Evolutionary conservation across 345 rosid genomes (phyloP).

Genomic region (Leavenworthia alabamica): DNA sequence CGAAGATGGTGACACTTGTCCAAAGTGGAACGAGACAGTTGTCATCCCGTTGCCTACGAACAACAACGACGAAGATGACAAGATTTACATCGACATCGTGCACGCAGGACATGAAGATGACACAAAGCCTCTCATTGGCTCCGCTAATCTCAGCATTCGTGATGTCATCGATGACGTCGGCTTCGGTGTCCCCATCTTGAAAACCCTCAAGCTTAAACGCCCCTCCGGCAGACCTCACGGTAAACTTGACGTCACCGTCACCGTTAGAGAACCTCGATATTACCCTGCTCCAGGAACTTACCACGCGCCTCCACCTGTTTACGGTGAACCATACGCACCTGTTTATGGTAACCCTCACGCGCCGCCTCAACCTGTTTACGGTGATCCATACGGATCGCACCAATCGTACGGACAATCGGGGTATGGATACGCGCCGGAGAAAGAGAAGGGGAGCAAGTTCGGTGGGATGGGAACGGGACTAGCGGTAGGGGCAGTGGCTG

Average conservation of each 20-base stretch:
- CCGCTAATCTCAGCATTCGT: conserved; percentile 49
- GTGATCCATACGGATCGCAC: conserved; percentile 10
- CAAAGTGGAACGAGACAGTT: conserved; percentile 60
- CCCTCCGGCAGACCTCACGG: conserved; percentile 94
- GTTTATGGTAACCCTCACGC: conserved; percentile 15
- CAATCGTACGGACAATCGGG: conserved; percentile 22
- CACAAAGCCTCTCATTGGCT: conserved; percentile 78
- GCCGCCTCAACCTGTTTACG: conserved; percentile 34
- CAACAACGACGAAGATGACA: conserved; percentile 26
- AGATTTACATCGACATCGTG: conserved; percentile 56
- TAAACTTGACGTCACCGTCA: conserved; percentile 51
- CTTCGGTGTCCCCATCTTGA: conserved; percentile 31
- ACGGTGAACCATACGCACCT: conserved; percentile 17
- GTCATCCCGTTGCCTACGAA: conserved; percentile 36
- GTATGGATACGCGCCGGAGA: conserved; percentile 29
- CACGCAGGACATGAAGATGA: conserved; percentile 61
- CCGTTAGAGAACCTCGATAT: conserved; percentile 37
- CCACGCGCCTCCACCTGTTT: conserved; percentile 26
- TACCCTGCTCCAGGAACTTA: conserved; percentile 6
- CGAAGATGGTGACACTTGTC: conserved; percentile 54
- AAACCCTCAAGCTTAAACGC: conserved; percentile 57
- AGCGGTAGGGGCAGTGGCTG: conserved; percentile 82
- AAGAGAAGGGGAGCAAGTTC: conserved; percentile 53
- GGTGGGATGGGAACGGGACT: conserved; percentile 84
- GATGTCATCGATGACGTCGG: conserved; percentile 62